A percentile compares a stretch with the other conserved stretches of the same genome.
phyloP scores from a whole-genome alignment of 2,329 filamentous ascomycete genomes.

The Dactylellina leptospora region DNA sequence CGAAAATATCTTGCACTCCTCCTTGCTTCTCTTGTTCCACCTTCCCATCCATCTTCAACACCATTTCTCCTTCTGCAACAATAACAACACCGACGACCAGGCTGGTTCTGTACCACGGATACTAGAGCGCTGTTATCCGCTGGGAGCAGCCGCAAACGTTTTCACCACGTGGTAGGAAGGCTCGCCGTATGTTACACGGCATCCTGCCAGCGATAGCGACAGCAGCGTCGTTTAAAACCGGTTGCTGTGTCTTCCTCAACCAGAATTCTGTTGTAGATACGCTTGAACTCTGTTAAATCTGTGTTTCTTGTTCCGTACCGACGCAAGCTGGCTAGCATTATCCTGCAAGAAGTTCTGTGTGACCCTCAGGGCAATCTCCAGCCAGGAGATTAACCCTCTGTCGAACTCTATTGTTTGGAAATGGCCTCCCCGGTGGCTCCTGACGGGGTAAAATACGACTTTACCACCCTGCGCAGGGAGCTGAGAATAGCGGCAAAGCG shows the following conservation, averaged over 20 bases:
- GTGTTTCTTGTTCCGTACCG: not conserved
- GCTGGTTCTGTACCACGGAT: conserved; percentile 24
- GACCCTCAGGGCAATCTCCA: conserved; percentile 11
- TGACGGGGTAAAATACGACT: conserved; percentile 30
- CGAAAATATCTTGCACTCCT: conserved; percentile 6
- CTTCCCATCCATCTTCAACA: conserved; percentile 35
- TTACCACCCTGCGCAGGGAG: conserved; percentile 38
- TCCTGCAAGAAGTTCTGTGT: not conserved
- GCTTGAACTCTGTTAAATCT: conserved; percentile 38
- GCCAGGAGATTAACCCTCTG: conserved; percentile 18
- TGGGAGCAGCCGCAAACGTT: conserved; percentile 44
- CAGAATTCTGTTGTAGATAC: conserved; percentile 18
- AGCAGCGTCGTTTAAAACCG: too few species aligned
- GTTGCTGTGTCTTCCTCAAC: conserved; percentile 4
- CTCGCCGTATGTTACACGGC: not conserved
- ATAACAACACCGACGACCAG: conserved; percentile 49
- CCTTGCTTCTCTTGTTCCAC: conserved; percentile 35
- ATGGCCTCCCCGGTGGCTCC: conserved; percentile 42
- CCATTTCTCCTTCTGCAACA: conserved; percentile 43
- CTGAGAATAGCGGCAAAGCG: conserved; percentile 73
- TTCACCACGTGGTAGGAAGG: conserved; percentile 46
- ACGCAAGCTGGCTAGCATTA: not conserved
- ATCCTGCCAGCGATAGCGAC: not conserved
- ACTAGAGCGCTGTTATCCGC: conserved; percentile 13
- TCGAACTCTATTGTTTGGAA: conserved; percentile 10